These are phyloP conservation scores for Aplosporella prunicola DNA, from an alignment of 2,329 filamentous ascomycete genomes.

Conservation along the genomic window DNA sequence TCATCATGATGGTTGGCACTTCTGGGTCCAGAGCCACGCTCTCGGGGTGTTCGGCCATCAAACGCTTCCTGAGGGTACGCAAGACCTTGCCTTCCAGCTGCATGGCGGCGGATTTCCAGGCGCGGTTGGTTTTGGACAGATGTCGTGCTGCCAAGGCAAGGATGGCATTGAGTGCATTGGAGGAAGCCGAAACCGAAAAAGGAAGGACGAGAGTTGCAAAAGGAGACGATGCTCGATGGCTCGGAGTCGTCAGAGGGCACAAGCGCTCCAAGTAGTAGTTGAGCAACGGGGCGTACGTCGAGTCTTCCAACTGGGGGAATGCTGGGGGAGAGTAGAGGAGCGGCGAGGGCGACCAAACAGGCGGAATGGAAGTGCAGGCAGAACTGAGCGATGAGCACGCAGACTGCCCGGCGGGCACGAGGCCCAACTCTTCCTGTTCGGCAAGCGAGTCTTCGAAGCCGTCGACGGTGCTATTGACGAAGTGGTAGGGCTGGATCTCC, in stretches of 20 bases:
- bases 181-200: constrained; percentile 30
- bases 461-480: constrained; percentile 15
- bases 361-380: constrained; percentile 13
- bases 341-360: constrained; percentile 11
- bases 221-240: constrained; percentile 25
- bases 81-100: constrained; percentile 30
- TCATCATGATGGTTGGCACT: constrained; percentile 36
- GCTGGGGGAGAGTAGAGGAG: constrained; percentile 15
- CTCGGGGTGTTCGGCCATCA: constrained; percentile 20
- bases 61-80: constrained; percentile 25
- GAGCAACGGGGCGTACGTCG: constrained; percentile 24
- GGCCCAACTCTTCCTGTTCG: constrained; percentile 4
- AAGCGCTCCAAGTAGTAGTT: constrained; percentile 34
- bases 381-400: no score
- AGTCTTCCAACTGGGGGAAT: constrained; percentile 20
- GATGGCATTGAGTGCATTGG: constrained; percentile 29
- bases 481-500: constrained; percentile 16
- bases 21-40: constrained; percentile 19
- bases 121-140: constrained; percentile 23
- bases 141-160: constrained; percentile 32
- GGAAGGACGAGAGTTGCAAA: constrained; percentile 33
- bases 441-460: constrained; percentile 10
- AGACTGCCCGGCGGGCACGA: background rate
- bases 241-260: constrained; percentile 33
- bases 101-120: constrained; percentile 25